These are phyloP conservation scores for Russula olivacea DNA, from an alignment of 768 basidiomycete genomes.

Conservation along the genomic window DNA sequence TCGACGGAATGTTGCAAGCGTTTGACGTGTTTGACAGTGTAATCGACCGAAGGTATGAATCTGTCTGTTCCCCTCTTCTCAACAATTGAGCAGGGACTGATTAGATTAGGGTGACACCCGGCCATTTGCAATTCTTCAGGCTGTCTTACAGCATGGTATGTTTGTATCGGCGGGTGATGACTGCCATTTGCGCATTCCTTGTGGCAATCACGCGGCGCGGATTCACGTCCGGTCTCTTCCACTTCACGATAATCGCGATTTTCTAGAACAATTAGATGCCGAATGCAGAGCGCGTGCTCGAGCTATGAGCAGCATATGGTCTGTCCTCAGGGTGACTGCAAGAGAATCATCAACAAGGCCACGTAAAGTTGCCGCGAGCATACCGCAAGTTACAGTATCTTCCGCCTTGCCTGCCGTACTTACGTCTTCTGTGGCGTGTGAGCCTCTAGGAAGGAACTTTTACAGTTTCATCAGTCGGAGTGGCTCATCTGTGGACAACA, in stretches of 20 bases:
- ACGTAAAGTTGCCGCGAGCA: slow-evolving; percentile 8
- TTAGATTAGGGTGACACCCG: background rate
- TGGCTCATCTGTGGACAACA: background rate
- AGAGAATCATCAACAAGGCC: background rate
- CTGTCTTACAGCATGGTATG: background rate
- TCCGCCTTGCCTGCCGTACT: slow-evolving; percentile 6
- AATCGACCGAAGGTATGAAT: slow-evolving; percentile 10
- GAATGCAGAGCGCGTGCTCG: background rate
- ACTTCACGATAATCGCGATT: background rate
- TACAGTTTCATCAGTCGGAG: background rate
- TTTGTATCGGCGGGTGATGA: slow-evolving; percentile 2
- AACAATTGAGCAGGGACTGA: background rate
- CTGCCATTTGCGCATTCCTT: background rate
- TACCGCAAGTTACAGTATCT: background rate
- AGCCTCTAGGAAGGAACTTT: slow-evolving; percentile 15
- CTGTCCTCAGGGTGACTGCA: background rate
- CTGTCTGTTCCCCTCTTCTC: background rate
- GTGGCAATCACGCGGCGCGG: too few relatives aligned
- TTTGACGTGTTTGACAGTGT: slow-evolving; percentile 4
- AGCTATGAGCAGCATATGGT: background rate
- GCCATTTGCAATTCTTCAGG: background rate
- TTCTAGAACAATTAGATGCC: background rate
- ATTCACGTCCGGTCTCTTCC: background rate
- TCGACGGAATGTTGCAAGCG: slow-evolving; percentile 2
- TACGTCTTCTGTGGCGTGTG: slow-evolving; percentile 22